Percentiles rank a stretch among this genome's conserved stretches.
phyloP scores from a whole-genome alignment of 1,284 basidiomycete genomes.

The Papiliotrema laurentii region DNA sequence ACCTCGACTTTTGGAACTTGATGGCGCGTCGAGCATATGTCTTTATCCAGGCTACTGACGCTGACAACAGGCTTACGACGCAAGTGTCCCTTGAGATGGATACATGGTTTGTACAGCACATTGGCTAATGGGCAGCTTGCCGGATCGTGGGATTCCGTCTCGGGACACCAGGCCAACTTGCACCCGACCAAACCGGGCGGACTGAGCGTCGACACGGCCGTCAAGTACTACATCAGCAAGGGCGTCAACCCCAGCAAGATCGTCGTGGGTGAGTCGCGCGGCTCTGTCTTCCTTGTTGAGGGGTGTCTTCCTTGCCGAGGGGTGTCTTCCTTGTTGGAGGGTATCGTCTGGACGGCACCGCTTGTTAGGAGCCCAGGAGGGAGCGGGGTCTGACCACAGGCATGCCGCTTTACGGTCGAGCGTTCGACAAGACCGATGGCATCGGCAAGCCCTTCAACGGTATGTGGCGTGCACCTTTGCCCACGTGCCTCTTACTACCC shows the following conservation, averaged over 20 bases:
- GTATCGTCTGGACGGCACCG: too few relatives aligned
- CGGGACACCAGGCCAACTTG: constrained; percentile 77
- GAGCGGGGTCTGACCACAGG: constrained; percentile 55
- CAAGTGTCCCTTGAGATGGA: constrained; percentile 6
- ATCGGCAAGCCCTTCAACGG: constrained; percentile 70
- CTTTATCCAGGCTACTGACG: constrained; percentile 5
- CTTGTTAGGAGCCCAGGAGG: too few relatives aligned
- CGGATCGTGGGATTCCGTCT: constrained; percentile 50
- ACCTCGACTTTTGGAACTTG: constrained; percentile 79
- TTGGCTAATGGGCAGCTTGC: constrained; percentile 33
- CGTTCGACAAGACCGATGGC: constrained; percentile 73
- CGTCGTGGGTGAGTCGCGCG: constrained; percentile 59
- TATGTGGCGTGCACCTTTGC: too few relatives aligned
- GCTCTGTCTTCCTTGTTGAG: too few relatives aligned
- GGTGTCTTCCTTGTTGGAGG: too few relatives aligned
- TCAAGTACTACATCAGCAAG: constrained; percentile 60
- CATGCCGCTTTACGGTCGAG: constrained; percentile 78
- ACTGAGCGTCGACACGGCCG: constrained; percentile 63
- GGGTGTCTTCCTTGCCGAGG: too few relatives aligned
- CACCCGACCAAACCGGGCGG: constrained; percentile 53
- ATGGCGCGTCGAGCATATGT: constrained; percentile 59
- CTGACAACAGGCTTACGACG: constrained; percentile 66
- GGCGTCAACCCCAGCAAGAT: constrained; percentile 73
- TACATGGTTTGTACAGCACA: neutral
- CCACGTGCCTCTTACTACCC: neutral